Percentiles rank a stretch among this genome's conserved stretches.
Conservation (phyloP, 352 stramenopile genomes). For the Phytopythium vexans region DNA sequence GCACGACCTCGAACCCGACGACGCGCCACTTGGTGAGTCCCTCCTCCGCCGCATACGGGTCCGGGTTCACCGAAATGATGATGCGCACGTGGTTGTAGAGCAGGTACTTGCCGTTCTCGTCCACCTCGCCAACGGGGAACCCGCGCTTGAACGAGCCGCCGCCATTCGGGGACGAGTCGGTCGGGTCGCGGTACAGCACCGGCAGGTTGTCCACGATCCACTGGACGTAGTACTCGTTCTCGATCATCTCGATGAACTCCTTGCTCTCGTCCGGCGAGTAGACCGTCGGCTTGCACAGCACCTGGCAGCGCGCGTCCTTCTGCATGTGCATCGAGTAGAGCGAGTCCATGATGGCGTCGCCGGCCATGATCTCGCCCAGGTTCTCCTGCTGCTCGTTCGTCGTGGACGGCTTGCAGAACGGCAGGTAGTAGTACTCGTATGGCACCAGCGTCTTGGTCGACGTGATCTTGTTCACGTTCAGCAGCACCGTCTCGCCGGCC, state of each 20-base stretch:
- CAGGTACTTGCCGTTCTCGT: conserved; percentile 90
- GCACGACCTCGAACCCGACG: conserved; percentile 96
- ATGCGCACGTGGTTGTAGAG: conserved; percentile 99
- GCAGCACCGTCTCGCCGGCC: conserved; percentile 78
- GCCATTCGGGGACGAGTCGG: conserved; percentile 45
- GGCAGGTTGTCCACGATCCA: conserved; percentile 93
- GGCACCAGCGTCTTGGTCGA: conserved; percentile 97
- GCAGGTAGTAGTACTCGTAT: conserved; percentile 99
- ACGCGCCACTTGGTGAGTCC: conserved; percentile 80
- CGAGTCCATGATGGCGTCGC: conserved; percentile 90
- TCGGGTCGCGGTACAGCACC: conserved; percentile 82
- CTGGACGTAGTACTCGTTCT: conserved; percentile 95
- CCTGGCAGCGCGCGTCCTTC: conserved; percentile 83
- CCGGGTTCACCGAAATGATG: conserved; percentile 90
- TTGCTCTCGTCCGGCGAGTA: conserved; percentile 79
- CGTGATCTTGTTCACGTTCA: conserved; percentile 98
- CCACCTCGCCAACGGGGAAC: conserved; percentile 92
- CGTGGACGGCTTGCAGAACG: conserved; percentile 84
- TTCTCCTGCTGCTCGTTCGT: conserved; percentile 90
- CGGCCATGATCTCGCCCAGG: conserved; percentile 91
- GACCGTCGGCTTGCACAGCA: conserved; percentile 87
- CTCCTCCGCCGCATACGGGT: conserved; percentile 71
- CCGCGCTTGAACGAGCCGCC: conserved; percentile 84
- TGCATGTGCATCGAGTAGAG: conserved; percentile 90
- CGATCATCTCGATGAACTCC: conserved; percentile 90